phyloP scores from a whole-genome alignment of 2,329 filamentous ascomycete species.

The Penicillium corylophilum region DNA sequence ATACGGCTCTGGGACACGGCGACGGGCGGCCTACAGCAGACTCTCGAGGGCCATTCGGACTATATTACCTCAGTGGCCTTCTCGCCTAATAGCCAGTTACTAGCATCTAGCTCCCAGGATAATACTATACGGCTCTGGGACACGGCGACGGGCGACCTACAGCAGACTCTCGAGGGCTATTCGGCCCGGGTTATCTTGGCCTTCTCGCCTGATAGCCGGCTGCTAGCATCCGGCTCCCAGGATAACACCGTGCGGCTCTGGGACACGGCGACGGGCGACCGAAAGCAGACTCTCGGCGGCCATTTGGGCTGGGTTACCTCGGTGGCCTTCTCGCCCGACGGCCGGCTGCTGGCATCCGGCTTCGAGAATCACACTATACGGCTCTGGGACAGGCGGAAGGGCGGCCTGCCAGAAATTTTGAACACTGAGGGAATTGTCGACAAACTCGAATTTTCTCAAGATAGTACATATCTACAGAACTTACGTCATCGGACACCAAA shows the following conservation, averaged over 20 bases:
- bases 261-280: no score
- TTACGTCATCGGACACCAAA: no score
- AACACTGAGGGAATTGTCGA: background rate
- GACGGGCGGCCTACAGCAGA: background rate
- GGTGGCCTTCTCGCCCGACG: conserved; percentile 2
- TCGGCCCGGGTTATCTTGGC: background rate
- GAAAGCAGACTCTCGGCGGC: background rate
- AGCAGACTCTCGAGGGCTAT: background rate
- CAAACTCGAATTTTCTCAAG: background rate
- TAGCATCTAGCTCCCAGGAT: conserved; percentile 2
- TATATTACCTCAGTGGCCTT: background rate
- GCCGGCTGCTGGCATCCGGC: conserved; percentile 1
- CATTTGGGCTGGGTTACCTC: background rate
- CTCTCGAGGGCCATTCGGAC: conserved; percentile 1
- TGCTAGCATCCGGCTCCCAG: background rate
- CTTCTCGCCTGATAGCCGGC: background rate
- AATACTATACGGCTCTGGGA: background rate
- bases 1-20: background rate
- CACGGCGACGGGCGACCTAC: background rate
- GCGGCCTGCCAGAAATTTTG: background rate
- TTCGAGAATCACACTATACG: background rate
- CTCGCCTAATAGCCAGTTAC: background rate
- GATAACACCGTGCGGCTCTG: no score
- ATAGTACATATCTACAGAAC: background rate
- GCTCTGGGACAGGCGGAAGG: conserved; percentile 1